Conservation (phyloP, 495 filamentous ascomycete genomes). For the Annulohypoxylon moriforme region DNA sequence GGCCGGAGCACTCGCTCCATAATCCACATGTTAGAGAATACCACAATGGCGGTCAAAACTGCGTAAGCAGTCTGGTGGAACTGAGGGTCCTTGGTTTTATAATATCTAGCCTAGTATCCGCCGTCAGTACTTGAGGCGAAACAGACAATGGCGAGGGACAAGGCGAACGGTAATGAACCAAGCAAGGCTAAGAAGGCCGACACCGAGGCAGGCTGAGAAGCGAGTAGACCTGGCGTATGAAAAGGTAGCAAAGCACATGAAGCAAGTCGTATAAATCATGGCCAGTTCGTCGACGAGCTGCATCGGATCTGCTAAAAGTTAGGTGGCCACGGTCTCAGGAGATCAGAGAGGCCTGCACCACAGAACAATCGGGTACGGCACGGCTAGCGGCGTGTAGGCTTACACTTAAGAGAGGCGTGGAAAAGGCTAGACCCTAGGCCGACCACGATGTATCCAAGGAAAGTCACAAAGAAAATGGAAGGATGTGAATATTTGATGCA, state of each 20-base stretch:
- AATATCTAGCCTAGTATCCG: conserved; percentile 76
- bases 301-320: conserved; percentile 80
- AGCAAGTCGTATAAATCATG: conserved; percentile 97
- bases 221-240: conserved; percentile 70
- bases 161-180: conserved; percentile 77
- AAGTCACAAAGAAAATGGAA: conserved; percentile 75
- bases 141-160: not conserved
- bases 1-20: conserved; percentile 86
- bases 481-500: conserved; percentile 78
- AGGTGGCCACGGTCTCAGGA: conserved; percentile 32
- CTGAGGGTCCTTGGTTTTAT: conserved; percentile 88
- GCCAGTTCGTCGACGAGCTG: conserved; percentile 95
- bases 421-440: conserved; percentile 85
- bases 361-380: conserved; percentile 3
- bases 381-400: conserved; percentile 41
- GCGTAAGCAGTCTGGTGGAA: conserved; percentile 95
- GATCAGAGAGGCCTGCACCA: conserved; percentile 8
- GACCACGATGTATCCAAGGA: conserved; percentile 80
- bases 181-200: conserved; percentile 70
- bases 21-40: conserved; percentile 87
- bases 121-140: conserved; percentile 34
- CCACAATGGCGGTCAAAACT: conserved; percentile 77
- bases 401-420: conserved; percentile 85
- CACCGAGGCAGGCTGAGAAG: conserved; percentile 68
- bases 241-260: conserved; percentile 92